phyloP scores from a whole-genome alignment of 2,329 filamentous ascomycete genomes.

The Nannizzia gypsea region DNA sequence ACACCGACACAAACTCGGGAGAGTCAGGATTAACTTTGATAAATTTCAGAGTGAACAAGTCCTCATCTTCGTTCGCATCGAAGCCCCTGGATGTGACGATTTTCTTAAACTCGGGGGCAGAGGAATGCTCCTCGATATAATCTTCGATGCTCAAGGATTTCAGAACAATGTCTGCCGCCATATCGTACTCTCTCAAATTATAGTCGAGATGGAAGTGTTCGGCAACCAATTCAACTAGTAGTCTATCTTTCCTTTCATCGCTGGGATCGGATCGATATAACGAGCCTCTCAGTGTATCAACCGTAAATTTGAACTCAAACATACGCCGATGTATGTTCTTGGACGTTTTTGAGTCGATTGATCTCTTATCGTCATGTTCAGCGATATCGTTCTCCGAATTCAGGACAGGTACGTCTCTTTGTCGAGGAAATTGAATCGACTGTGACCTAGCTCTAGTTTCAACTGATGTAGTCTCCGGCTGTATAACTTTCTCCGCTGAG shows the following conservation, averaged over 20 bases:
- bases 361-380: slow-evolving; percentile 24
- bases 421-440: slow-evolving; percentile 60
- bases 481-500: slow-evolving; percentile 19
- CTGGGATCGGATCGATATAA: slow-evolving; percentile 78
- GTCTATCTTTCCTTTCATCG: slow-evolving; percentile 59
- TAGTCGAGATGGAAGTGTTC: slow-evolving; percentile 80
- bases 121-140: slow-evolving; percentile 75
- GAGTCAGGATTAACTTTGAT: slow-evolving; percentile 79
- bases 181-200: slow-evolving; percentile 78
- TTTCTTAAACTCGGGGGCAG: slow-evolving; percentile 77
- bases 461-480: slow-evolving; percentile 25
- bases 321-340: slow-evolving; percentile 73
- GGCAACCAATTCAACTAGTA: slow-evolving; percentile 83
- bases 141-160: slow-evolving; percentile 84
- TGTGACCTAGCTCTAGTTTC: slow-evolving; percentile 44
- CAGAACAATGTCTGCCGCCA: slow-evolving; percentile 82
- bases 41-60: slow-evolving; percentile 81
- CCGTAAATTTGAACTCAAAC: slow-evolving; percentile 94
- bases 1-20: slow-evolving; percentile 83
- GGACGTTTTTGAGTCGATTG: slow-evolving; percentile 36
- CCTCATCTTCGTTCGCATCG: slow-evolving; percentile 56
- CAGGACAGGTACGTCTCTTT: slow-evolving; percentile 65
- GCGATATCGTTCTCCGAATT: slow-evolving; percentile 52
- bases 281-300: slow-evolving; percentile 86
- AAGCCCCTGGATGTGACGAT: slow-evolving; percentile 86